Conservation (phyloP, 192 early-diverging fungal species). For the Backusella sp. region DNA sequence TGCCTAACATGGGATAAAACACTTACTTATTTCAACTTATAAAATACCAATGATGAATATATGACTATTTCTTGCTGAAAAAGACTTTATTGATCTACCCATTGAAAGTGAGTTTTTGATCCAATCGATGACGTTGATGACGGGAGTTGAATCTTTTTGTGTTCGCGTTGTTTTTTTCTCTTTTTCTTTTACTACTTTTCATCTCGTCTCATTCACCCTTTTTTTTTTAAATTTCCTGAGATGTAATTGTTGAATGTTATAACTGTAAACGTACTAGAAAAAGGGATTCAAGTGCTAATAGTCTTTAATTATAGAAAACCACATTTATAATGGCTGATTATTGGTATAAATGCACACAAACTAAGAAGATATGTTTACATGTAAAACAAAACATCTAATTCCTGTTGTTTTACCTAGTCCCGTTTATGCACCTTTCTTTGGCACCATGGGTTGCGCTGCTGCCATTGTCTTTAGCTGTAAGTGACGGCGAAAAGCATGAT, state of each 20-base stretch:
- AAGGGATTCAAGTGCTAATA: background rate
- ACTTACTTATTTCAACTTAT: too few relatives aligned
- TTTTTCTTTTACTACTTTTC: background rate
- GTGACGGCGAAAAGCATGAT: constrained; percentile 18
- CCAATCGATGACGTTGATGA: background rate
- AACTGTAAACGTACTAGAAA: background rate
- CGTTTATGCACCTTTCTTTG: constrained; percentile 94
- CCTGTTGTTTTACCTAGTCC: constrained; percentile 53
- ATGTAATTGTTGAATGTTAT: background rate
- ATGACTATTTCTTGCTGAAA: too few relatives aligned
- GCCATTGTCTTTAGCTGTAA: constrained; percentile 91
- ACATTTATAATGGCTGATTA: constrained; percentile 9
- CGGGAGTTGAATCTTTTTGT: background rate
- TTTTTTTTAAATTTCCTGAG: background rate
- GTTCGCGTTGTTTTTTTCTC: background rate
- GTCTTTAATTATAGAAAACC: background rate
- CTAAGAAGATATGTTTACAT: too few relatives aligned
- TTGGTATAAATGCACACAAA: background rate
- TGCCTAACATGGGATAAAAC: too few relatives aligned
- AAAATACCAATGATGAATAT: too few relatives aligned
- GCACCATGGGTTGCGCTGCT: constrained; percentile 84
- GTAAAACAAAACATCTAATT: background rate
- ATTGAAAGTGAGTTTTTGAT: background rate
- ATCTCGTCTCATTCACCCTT: background rate
- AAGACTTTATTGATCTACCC: too few relatives aligned